Evolutionary conservation across 2,329 filamentous ascomycete genomes (phyloP).

Genomic region (Aspergillus neotritici): DNA sequence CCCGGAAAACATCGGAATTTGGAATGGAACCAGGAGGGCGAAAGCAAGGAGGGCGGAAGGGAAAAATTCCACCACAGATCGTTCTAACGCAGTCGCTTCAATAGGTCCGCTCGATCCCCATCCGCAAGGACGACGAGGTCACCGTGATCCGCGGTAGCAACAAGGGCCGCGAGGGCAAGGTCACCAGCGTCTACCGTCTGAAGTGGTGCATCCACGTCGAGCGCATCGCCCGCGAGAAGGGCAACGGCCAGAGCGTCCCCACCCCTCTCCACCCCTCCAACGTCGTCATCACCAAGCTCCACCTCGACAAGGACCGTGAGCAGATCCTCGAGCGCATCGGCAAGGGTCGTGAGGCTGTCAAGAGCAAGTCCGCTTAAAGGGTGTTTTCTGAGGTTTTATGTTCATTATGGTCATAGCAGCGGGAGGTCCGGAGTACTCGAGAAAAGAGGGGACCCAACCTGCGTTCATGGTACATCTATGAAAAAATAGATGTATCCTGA

Average conservation of each 20-base stretch:
- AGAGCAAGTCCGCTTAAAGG: conserved; percentile 59
- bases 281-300: conserved; percentile 97
- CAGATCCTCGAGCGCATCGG: conserved; percentile 43
- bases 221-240: conserved; percentile 95
- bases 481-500: conserved; percentile 22
- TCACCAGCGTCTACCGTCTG: conserved; percentile 95
- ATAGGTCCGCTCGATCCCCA: conserved; percentile 87
- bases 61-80: neutral
- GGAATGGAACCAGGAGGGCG: neutral
- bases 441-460: conserved; percentile 18
- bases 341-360: conserved; percentile 44
- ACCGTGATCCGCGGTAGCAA: conserved; percentile 84
- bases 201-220: conserved; percentile 98
- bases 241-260: conserved; percentile 90
- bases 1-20: too few species aligned
- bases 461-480: conserved; percentile 22
- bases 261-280: conserved; percentile 94
- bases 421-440: conserved; percentile 23
- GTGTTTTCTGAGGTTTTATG: conserved; percentile 50
- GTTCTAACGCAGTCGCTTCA: conserved; percentile 8
- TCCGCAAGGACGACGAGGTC: conserved; percentile 97
- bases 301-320: conserved; percentile 62
- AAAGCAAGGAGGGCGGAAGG: neutral
- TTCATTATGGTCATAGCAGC: conserved; percentile 62
- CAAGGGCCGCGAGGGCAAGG: conserved; percentile 98